These are phyloP conservation scores for Beauveria asiatica DNA, from an alignment of 2,329 filamentous ascomycete species.

Conservation along the genomic window DNA sequence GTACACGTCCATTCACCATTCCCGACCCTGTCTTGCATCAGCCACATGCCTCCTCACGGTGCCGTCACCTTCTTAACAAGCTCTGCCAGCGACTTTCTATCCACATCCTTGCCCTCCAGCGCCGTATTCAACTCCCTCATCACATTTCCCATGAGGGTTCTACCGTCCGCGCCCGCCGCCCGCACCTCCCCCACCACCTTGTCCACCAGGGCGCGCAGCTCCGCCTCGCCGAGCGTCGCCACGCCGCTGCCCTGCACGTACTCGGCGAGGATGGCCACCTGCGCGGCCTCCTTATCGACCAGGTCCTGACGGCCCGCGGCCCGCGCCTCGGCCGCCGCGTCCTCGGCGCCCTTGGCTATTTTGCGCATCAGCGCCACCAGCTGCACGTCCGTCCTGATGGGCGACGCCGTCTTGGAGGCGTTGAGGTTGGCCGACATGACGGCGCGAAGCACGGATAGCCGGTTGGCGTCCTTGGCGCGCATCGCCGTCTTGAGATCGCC, in stretches of 20 bases:
- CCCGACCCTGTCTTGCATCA: neutral
- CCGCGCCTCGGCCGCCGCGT: conserved; percentile 8
- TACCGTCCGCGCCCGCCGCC: conserved; percentile 34
- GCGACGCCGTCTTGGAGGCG: conserved; percentile 61
- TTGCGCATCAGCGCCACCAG: conserved; percentile 60
- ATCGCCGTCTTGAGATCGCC: conserved; percentile 57
- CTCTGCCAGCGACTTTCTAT: conserved; percentile 51
- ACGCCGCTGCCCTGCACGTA: conserved; percentile 54
- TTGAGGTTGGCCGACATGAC: conserved; percentile 65
- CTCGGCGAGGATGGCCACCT: conserved; percentile 56
- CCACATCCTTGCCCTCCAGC: conserved; percentile 55
- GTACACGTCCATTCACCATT: neutral
- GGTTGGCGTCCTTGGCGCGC: conserved; percentile 54
- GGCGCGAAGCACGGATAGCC: conserved; percentile 59
- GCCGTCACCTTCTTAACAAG: conserved; percentile 45
- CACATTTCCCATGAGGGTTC: conserved; percentile 48
- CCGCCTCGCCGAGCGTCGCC: conserved; percentile 46
- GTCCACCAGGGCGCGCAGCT: conserved; percentile 47
- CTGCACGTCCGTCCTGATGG: conserved; percentile 62
- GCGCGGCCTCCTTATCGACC: conserved; percentile 59
- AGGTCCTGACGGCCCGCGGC: conserved; percentile 58
- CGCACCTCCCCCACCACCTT: conserved; percentile 43
- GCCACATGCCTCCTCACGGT: conserved; percentile 11
- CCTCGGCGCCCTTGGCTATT: conserved; percentile 40
- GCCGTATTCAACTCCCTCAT: conserved; percentile 51